These are phyloP conservation scores for Pleurotus cornucopiae DNA, from an alignment of 768 basidiomycete genomes.

Conservation along the genomic window DNA sequence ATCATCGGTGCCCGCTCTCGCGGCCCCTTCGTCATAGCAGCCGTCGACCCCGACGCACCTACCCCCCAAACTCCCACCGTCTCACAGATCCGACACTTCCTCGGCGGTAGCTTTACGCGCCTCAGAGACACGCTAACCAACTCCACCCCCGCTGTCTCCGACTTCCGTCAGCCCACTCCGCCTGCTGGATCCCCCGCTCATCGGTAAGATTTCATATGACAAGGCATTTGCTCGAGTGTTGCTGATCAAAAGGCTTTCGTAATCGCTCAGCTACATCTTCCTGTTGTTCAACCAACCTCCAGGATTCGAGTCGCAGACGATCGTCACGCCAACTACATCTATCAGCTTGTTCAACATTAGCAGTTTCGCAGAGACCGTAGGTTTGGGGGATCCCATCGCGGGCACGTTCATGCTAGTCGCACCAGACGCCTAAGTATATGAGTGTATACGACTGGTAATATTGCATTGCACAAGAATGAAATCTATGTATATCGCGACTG, in stretches of 20 bases:
- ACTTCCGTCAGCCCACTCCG: slow-evolving; percentile 37
- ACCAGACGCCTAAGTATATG: slow-evolving; percentile 16
- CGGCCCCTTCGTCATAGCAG: slow-evolving; percentile 43
- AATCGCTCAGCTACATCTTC: slow-evolving; percentile 37
- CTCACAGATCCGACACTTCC: slow-evolving; percentile 45
- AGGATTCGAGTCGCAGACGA: slow-evolving; percentile 34
- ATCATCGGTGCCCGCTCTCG: slow-evolving; percentile 17
- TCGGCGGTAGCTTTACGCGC: slow-evolving; percentile 35
- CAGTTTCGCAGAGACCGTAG: slow-evolving; percentile 33
- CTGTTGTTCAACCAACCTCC: slow-evolving; percentile 40
- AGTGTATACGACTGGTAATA: too few relatives aligned
- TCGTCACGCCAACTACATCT: slow-evolving; percentile 31
- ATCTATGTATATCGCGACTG: too few relatives aligned
- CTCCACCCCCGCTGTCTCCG: slow-evolving; percentile 36
- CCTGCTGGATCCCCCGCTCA: slow-evolving; percentile 38
- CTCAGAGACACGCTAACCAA: slow-evolving; percentile 23
- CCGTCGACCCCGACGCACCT: slow-evolving; percentile 48
- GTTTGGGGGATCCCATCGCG: slow-evolving; percentile 41
- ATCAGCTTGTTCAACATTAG: slow-evolving; percentile 38
- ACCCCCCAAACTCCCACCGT: slow-evolving; percentile 40
- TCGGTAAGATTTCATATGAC: slow-evolving; percentile 23
- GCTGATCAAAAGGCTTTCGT: not conserved
- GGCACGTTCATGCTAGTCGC: slow-evolving; percentile 46
- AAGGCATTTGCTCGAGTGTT: not conserved
- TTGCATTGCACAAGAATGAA: too few relatives aligned